A percentile compares a stretch with the other conserved stretches of the same genome.
These are phyloP conservation scores for Boletus speciosus DNA, from an alignment of 768 basidiomycete species.

Conservation along the genomic window DNA sequence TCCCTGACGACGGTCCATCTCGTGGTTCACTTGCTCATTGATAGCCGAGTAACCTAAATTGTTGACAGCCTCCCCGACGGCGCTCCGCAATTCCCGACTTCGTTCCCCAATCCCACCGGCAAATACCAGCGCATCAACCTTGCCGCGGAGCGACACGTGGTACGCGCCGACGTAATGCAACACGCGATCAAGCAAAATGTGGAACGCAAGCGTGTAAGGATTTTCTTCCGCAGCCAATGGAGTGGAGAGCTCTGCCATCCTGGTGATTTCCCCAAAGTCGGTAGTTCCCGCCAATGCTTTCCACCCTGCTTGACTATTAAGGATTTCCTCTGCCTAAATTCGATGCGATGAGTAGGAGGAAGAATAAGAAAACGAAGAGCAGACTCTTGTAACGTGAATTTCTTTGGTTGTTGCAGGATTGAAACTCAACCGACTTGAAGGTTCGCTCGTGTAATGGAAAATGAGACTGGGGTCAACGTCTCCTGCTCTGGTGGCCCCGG, in stretches of 20 bases:
- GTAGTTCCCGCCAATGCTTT: constrained; percentile 76
- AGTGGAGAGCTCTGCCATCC: constrained; percentile 33
- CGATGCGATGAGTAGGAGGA: background rate
- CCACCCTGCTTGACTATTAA: constrained; percentile 77
- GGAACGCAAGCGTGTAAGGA: constrained; percentile 61
- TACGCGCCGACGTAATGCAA: constrained; percentile 72
- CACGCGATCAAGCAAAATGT: constrained; percentile 76
- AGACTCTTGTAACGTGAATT: constrained; percentile 52
- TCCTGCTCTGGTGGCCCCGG: constrained; percentile 85
- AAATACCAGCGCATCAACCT: constrained; percentile 80
- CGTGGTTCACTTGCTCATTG: constrained; percentile 45
- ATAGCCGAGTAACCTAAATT: constrained; percentile 62
- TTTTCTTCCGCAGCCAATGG: constrained; percentile 27
- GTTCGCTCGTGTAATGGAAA: constrained; percentile 69
- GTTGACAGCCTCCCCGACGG: constrained; percentile 48
- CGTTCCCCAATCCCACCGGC: constrained; percentile 87
- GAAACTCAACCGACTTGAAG: constrained; percentile 48
- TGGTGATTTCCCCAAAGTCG: constrained; percentile 71
- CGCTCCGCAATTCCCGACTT: constrained; percentile 55
- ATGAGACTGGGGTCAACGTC: constrained; percentile 82
- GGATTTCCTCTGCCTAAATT: constrained; percentile 62
- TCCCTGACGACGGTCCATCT: constrained; percentile 35
- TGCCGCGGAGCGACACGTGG: constrained; percentile 62
- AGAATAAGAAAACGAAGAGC: background rate
- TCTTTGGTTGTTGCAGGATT: constrained; percentile 43